Base-by-base conservation (phyloP, 2,329 filamentous ascomycete species). In the Xylariomycetidae sp. region DNA sequence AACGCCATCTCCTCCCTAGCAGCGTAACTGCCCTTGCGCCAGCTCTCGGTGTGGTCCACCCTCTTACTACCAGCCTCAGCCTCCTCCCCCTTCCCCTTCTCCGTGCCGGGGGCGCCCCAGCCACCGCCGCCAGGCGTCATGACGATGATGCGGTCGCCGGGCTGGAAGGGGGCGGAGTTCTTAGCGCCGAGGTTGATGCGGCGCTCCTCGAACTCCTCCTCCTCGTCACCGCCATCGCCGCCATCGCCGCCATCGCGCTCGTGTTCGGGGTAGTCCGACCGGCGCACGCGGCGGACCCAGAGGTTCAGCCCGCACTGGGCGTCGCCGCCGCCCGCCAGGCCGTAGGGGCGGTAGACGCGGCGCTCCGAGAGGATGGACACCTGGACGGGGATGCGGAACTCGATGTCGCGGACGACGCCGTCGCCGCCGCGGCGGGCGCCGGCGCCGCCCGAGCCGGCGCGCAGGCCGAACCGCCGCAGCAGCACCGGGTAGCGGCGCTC, bases 251-350 rank as follows among this genome's bases (percentile, higher is more conserved):
- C 22, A 6, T 37, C 37, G 6, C 9, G 6, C n/a, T 35, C 49
- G 4, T 23, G 20, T n/a, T 23, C 8, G 8, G 8, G 20, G 8
- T 67, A 68, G 48, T 67, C 67, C 2, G 63, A 63, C 56, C 76
- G 77, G 45, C 69, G 65, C 33, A 90, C 80, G 40, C 75, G 81
- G 6, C 85, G 69, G 19, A 93, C 79, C 90, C 90, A 96, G 28
- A 93, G 65, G 48, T 96, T 96, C 40, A 89, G 63, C 0, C 90
- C 90, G 31, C 83, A 82, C 47, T 76, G 63, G 0, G 79, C 90
- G 40, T 90, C 82, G 36, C 79, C 81, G 4, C 90, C 90, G 1
- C 90, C 90, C 15, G 79, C 80, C 38, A 95, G 69, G 0, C 90
- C 89, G 46, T 89, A 95, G 1, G 81, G 83, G 33, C 73, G 71